phyloP scores from a whole-genome alignment of 345 rosid species.

The Syzygium aromaticum region DNA sequence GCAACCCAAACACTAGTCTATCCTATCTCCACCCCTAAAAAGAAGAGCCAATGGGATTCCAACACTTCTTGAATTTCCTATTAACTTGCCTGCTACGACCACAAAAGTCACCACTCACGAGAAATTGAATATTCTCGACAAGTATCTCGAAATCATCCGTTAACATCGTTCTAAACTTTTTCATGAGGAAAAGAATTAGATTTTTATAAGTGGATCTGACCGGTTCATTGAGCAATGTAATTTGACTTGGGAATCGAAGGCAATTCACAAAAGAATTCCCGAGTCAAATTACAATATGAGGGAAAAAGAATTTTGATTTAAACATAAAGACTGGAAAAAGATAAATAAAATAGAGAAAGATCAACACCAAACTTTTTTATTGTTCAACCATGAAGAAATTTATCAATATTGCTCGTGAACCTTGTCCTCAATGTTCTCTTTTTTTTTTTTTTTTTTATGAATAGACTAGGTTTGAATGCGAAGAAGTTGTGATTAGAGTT shows the following conservation, averaged over 20 bases:
- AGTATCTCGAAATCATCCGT: not conserved
- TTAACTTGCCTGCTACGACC: not conserved
- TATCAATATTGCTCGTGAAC: not conserved
- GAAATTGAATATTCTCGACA: not conserved
- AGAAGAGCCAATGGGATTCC: not conserved
- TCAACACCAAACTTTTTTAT: not conserved
- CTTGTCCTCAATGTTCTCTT: not conserved
- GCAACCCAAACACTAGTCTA: not conserved
- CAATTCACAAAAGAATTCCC: not conserved
- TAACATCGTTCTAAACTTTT: not conserved
- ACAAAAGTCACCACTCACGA: not conserved
- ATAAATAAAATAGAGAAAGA: not conserved
- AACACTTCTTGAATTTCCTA: not conserved
- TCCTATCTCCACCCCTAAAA: not conserved
- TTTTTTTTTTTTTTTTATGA: not conserved
- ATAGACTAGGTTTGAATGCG: not conserved
- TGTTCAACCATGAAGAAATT: not conserved
- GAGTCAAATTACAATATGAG: not conserved
- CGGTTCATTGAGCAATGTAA: not conserved
- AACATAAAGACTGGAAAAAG: not conserved
- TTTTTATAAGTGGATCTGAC: not conserved
- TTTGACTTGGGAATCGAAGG: not conserved
- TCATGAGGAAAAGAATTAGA: not conserved
- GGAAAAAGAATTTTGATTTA: not conserved
- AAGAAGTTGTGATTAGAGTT: not conserved